phyloP scores from a whole-genome alignment of 768 basidiomycete species.

The Boletus tylopilopsis region DNA sequence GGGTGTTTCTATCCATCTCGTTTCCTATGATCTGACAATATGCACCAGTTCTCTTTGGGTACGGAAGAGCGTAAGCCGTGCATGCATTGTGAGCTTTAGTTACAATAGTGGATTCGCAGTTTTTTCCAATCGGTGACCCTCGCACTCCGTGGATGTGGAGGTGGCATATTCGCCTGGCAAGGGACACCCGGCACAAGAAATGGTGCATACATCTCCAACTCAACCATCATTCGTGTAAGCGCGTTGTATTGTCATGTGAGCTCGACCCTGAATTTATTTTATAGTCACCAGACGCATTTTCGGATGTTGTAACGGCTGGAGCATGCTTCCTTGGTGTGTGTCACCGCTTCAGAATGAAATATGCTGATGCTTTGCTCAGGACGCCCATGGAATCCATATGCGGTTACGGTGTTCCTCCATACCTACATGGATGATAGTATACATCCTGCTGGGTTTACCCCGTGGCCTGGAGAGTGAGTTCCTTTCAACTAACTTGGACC shows the following conservation, averaged over 20 bases:
- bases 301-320: conserved; percentile 40
- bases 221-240: conserved; percentile 52
- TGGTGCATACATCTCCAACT: conserved; percentile 54
- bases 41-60: conserved; percentile 13
- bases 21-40: not conserved
- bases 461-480: conserved; percentile 36
- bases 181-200: conserved; percentile 41
- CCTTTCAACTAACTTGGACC: not conserved
- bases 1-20: conserved; percentile 17
- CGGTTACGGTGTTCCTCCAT: conserved; percentile 49
- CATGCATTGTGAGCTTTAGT: not conserved
- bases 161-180: conserved; percentile 63
- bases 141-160: conserved; percentile 62
- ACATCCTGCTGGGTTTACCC: conserved; percentile 46
- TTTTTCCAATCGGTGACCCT: conserved; percentile 60
- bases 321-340: too few relatives aligned
- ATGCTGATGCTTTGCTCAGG: conserved; percentile 9
- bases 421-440: conserved; percentile 60
- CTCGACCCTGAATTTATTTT: not conserved
- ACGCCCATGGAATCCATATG: conserved; percentile 62
- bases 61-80: conserved; percentile 4
- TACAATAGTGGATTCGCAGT: conserved; percentile 25
- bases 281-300: conserved; percentile 58
- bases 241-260: not conserved
- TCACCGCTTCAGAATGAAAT: too few relatives aligned